Conservation (phyloP, 164 flowering plant genomes). For the Houttuynia cordata region DNA sequence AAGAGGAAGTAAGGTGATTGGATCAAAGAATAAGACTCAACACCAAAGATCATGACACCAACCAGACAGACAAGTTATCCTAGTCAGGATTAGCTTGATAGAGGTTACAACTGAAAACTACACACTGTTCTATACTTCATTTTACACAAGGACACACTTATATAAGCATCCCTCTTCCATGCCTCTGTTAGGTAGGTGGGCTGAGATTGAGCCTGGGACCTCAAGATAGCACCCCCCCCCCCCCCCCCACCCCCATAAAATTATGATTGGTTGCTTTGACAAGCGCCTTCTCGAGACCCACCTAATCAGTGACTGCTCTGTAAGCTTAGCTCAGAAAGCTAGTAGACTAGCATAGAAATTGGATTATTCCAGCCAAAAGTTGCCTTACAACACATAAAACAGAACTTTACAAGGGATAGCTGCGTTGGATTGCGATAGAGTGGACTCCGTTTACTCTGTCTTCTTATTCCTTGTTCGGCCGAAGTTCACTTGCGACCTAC, state of each 20-base stretch:
- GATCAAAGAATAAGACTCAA: conserved; percentile 3
- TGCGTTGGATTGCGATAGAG: no score
- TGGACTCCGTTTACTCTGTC: no score
- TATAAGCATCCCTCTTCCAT: conserved; percentile 1
- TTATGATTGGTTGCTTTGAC: no score
- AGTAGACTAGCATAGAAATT: neutral
- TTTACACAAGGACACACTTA: conserved; percentile 20
- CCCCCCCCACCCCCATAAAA: no score
- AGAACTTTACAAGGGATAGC: no score
- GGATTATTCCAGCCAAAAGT: neutral
- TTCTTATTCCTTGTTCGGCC: no score
- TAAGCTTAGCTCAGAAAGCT: neutral
- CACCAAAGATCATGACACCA: conserved; percentile 4
- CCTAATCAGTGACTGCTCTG: neutral
- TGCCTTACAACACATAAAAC: neutral
- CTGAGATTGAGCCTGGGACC: neutral
- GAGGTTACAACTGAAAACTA: neutral
- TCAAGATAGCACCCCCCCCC: no score
- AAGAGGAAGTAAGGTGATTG: conserved; percentile 20
- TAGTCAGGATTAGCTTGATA: neutral
- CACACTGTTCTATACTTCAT: neutral
- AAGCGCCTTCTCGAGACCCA: neutral
- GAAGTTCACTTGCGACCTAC: no score
- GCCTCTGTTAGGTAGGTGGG: neutral
- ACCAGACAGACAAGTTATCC: neutral